Evolutionary conservation across 371 early-diverging fungal genomes (phyloP), one percentile per base, ranked within the genome.

Genomic region (Rhizopus delemar): DNA sequence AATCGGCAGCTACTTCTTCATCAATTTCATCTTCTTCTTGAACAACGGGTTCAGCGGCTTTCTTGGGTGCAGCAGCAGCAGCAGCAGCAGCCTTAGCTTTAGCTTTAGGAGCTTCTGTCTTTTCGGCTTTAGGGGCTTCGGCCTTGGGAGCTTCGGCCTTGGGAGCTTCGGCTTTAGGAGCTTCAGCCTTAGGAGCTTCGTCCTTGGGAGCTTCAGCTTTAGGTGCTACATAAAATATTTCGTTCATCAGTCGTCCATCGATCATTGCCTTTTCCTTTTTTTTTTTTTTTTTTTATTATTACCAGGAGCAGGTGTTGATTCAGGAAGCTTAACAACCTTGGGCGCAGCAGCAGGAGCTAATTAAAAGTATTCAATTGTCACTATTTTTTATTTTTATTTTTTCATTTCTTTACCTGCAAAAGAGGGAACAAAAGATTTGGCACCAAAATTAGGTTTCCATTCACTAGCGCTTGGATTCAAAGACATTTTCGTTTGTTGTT

Each of bases 1-100:
- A 73, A 73, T 91, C 90, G 57, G 81, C 76, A 51, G 87, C 69
- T 34, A 84, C 71, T 59, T 86, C 87, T 16, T 82, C 82, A 46
- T 84, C 85, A 13, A 81, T 66, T 29, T 66, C 67, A 9, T 75
- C 77, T 5, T 81, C 82, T 15, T 75, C 72, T 39, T 41, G 50
- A 45, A 43, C 54, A 43, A 36, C 46, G 11, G 53, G 4, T 13
- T 28, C 16, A 41, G 43, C 8, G 11, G 61, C 31, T 32, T 46
- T 49, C 33, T 39, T 34, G 39, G 52, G 15, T n/a, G 46, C 28
- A 9, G 46, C 48, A 46, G 56, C 28, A 11, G 51, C 28, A 11
- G 51, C 28, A 38, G 34, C 46, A 22, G 22, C 22, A 22, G 22
- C 22, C 22, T 22, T 22, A 52, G 59, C 52, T 35, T 52, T 51